These are phyloP conservation scores for Diddensiella transvaalensis DNA, from an alignment of 805 yeast genomes.

Conservation along the genomic window DNA sequence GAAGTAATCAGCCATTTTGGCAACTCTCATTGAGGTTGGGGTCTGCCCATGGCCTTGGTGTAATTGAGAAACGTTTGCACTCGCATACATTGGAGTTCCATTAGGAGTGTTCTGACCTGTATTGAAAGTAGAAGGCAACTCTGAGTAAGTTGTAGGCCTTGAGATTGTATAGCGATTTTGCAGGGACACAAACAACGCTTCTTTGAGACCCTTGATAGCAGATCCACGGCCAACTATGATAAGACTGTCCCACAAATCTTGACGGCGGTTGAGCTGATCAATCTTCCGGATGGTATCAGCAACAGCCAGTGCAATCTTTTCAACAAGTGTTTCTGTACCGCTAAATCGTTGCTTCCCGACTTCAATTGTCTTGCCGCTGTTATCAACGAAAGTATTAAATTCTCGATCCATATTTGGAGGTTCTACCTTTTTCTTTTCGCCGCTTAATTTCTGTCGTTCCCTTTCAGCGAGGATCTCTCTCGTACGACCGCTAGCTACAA, in stretches of 20 bases:
- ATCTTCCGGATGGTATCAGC: constrained; percentile 52
- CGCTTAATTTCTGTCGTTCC: constrained; percentile 45
- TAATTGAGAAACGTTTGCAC: constrained; percentile 7
- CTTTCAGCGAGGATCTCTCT: constrained; percentile 66
- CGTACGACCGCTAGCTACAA: constrained; percentile 74
- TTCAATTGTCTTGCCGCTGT: constrained; percentile 49
- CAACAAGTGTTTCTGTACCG: constrained; percentile 65
- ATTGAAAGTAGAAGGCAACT: constrained; percentile 35
- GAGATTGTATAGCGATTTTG: constrained; percentile 51
- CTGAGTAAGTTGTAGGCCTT: constrained; percentile 35
- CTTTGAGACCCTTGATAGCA: constrained; percentile 70
- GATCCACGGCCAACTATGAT: constrained; percentile 77
- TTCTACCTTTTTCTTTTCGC: constrained; percentile 34
- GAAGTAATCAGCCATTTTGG: constrained; percentile 84
- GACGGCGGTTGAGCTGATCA: constrained; percentile 66
- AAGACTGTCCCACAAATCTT: constrained; percentile 80
- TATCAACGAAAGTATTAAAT: constrained; percentile 65
- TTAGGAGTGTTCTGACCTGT: constrained; percentile 33
- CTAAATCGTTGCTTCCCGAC: constrained; percentile 90
- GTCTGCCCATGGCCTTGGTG: constrained; percentile 54
- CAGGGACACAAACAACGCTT: constrained; percentile 59
- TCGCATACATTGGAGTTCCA: constrained; percentile 21
- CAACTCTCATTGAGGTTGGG: constrained; percentile 67
- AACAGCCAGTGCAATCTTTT: constrained; percentile 50
- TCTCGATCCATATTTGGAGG: constrained; percentile 63